Evolutionary conservation across 1,284 basidiomycete species (phyloP), one percentile per base, ranked within the genome.

Genomic region (Melanopsichium pennsylvanicum): DNA sequence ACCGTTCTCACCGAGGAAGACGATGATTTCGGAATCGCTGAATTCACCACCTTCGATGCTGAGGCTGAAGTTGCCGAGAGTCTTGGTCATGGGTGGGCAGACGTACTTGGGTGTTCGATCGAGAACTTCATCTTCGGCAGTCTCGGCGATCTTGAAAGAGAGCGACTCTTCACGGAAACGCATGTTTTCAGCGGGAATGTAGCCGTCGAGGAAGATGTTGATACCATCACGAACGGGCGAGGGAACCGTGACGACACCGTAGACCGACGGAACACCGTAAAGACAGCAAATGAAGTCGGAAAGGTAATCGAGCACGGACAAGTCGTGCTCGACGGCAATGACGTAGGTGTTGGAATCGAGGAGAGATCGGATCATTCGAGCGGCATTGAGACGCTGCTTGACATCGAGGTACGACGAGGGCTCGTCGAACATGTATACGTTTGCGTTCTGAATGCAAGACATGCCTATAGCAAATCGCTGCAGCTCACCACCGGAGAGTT

Each of bases 401-500:
- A 81, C 79, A 44, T 81, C 79, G 48, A 81, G 71, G 48, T 81
- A 81, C 15, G 76, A 78, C 26, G 79, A 81, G 21, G 79, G 79
- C 59, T 81, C 79, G 62, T 81, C 79, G 34, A 81, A 81, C 79
- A 81, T 81, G 75, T 81, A 81, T 62, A 81, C 71, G 62, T 81
- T 80, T 49, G 79, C 79, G n/a, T 54, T 64, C 61, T 81, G 79
- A 18, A 81, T 70, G 50, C 76, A 79, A 21, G 71, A 74, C 79
- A 81, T 81, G 22, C 76, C 79, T 51, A 81, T 81, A 26, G 79
- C 78, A 58, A 81, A 81, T 21, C 79, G 70, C 63, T 81, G 79
- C 32, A 81, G 63, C 61, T 81, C 79, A 51, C 79, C 79, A 75
- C 79, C 79, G n/a, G 72, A 75, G 15, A 81, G 44, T 32, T 79